Evolutionary conservation across 1,284 basidiomycete genomes (phyloP), one percentile per base, ranked within the genome.

Genomic region (Pyrrhoderma noxium): DNA sequence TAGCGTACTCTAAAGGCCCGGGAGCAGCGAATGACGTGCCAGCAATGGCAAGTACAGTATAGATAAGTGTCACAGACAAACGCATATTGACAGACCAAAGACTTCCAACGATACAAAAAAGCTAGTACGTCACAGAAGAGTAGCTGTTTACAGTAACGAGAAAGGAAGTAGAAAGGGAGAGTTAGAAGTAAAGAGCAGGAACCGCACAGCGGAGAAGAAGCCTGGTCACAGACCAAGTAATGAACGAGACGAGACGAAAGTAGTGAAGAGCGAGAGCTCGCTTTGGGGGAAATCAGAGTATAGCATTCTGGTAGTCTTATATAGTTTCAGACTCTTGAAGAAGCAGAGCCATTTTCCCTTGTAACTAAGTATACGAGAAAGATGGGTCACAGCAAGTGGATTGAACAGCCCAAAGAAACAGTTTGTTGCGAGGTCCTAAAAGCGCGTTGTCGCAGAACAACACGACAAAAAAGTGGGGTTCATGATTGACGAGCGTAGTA

Each of bases 21-120:
- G 64, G 64, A 5, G 61, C 62, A n/a, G 62, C 64, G 37, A 61
- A 13, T 3, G 58, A 60, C 2, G 60, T 59, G 35, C 59, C 55
- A 13, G 59, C 59, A 42, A 62, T 50, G 27, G 57, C 60, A 25
- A 64, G 38, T 13, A 55, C 13, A 25, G 36, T 14, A 37, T 47
- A 50, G 19, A 54, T 19, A 19, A 55, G 39, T 14, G 50, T 39
- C 13, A 52, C 25, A 34, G 40, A 45, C 31, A 49, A 13, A 35
- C 47, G 40, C 52, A 53, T 53, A 39, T 62, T 60, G 42, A 55
- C 47, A 31, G 27, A 31, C 27, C 18, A 61, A 47, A 37, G 37
- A 57, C 46, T 42, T n/a, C n/a, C n/a, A n/a, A n/a, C n/a, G n/a
- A n/a, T n/a, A n/a, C n/a, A n/a, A 60, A 47, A 52, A 57, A 48